phyloP scores from a whole-genome alignment of 106 monocot species.

The Allium sativum region DNA sequence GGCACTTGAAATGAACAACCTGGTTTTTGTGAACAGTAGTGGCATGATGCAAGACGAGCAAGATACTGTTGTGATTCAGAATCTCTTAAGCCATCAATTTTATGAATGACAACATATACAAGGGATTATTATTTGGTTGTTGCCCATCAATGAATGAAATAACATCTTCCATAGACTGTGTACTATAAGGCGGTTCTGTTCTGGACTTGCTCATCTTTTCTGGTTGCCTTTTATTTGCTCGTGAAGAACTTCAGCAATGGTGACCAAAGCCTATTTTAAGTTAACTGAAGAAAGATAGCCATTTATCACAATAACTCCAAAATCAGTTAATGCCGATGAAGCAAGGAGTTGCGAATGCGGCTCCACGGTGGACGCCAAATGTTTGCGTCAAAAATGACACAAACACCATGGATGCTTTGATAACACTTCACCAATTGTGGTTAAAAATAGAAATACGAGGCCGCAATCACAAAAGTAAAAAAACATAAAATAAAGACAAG shows the following conservation, averaged over 20 bases:
- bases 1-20: no score
- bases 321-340: slow-evolving; percentile 46
- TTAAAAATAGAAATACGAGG: no score
- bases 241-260: slow-evolving; percentile 55
- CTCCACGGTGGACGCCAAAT: no score
- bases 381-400: no score
- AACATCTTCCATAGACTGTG: slow-evolving; percentile 60
- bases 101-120: slow-evolving; percentile 74
- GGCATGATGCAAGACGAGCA: slow-evolving; percentile 62
- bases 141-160: slow-evolving; percentile 39
- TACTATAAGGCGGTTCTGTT: slow-evolving; percentile 24
- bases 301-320: slow-evolving; percentile 77
- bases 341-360: no score
- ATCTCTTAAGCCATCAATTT: slow-evolving; percentile 93
- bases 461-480: no score
- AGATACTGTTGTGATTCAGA: slow-evolving; percentile 81
- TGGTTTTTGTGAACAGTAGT: no score
- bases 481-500: no score
- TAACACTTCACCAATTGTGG: no score
- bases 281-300: slow-evolving; percentile 83
- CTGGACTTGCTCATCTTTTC: slow-evolving; percentile 28
- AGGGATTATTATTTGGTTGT: slow-evolving; percentile 27
- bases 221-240: slow-evolving; percentile 42
- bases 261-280: slow-evolving; percentile 61
- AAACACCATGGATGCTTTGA: no score